Conservation (phyloP, 805 yeast genomes). For the Wickerhamomyces alni region DNA sequence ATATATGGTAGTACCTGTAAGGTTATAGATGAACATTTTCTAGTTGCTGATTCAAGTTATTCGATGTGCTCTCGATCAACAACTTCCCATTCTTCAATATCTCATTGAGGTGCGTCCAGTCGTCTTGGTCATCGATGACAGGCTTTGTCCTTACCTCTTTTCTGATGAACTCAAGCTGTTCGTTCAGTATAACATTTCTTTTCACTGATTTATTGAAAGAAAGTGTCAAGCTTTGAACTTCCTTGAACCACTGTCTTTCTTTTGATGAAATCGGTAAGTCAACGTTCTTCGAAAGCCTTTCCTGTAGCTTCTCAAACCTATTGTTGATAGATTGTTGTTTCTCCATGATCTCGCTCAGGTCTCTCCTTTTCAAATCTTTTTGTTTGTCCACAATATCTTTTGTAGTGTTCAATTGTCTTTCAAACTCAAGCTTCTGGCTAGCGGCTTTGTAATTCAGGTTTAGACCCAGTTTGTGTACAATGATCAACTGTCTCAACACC, state of each 20-base stretch:
- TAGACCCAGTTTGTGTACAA: constrained; percentile 28
- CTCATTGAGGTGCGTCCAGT: constrained; percentile 28
- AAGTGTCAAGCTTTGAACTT: constrained; percentile 28
- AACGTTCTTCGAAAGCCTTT: constrained; percentile 18
- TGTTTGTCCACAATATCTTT: constrained; percentile 19
- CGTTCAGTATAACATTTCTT: constrained; percentile 20
- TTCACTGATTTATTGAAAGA: constrained; percentile 27
- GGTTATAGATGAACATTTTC: constrained; percentile 5
- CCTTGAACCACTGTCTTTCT: constrained; percentile 42
- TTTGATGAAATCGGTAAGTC: constrained; percentile 30
- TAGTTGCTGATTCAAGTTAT: constrained; percentile 17
- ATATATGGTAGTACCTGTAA: too few species aligned
- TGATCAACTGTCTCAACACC: constrained; percentile 8
- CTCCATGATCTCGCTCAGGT: constrained; percentile 12
- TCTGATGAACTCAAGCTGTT: constrained; percentile 25
- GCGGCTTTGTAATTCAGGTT: constrained; percentile 29
- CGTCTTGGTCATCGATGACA: constrained; percentile 4
- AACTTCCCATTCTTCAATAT: constrained; percentile 28
- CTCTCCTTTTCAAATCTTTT: constrained; percentile 5
- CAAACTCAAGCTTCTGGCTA: constrained; percentile 36
- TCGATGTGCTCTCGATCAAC: constrained; percentile 18
- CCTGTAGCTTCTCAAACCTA: constrained; percentile 26
- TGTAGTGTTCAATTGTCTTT: constrained; percentile 29
- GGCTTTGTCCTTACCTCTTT: constrained; percentile 17
- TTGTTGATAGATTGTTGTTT: constrained; percentile 29